These are phyloP conservation scores for Chaetomium sp. DNA, from an alignment of 2,329 filamentous ascomycete species.

Conservation along the genomic window DNA sequence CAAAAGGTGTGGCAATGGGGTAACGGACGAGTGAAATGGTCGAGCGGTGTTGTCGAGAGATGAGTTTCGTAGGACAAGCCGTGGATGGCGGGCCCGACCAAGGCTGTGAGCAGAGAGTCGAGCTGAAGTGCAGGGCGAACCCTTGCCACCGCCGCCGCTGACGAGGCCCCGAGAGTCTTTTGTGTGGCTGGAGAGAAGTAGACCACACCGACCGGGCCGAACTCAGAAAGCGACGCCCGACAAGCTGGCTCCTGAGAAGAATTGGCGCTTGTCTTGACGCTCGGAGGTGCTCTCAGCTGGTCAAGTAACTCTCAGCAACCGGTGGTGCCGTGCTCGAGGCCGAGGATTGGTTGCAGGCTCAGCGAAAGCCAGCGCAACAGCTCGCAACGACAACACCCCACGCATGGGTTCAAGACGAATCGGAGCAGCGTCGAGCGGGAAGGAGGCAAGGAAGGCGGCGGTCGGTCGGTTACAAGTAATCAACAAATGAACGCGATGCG, in stretches of 20 bases:
- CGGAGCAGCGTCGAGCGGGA: not conserved
- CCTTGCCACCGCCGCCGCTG: conserved; percentile 16
- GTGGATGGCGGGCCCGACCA: too few relatives aligned
- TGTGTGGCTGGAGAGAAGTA: conserved; percentile 10
- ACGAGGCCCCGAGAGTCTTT: not conserved
- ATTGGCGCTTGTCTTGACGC: not conserved
- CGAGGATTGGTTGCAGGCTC: conserved; percentile 9
- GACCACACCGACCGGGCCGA: not conserved
- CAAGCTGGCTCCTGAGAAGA: not conserved
- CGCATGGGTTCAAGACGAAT: conserved; percentile 3
- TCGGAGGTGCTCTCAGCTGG: conserved; percentile 3
- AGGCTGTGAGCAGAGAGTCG: not conserved
- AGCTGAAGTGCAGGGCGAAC: conserved; percentile 17
- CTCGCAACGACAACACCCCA: not conserved
- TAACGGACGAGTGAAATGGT: not conserved
- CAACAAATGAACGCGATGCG: not conserved
- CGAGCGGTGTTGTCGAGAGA: not conserved
- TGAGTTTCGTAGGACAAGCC: not conserved
- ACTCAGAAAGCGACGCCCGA: not conserved
- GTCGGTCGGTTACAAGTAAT: not conserved
- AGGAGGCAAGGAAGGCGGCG: not conserved
- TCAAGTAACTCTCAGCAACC: not conserved
- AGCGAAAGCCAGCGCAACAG: conserved; percentile 6
- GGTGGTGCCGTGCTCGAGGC: conserved; percentile 1
- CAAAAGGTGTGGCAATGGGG: not conserved